Conservation (phyloP, 441 rosid genomes). For the Adansonia grandidieri region DNA sequence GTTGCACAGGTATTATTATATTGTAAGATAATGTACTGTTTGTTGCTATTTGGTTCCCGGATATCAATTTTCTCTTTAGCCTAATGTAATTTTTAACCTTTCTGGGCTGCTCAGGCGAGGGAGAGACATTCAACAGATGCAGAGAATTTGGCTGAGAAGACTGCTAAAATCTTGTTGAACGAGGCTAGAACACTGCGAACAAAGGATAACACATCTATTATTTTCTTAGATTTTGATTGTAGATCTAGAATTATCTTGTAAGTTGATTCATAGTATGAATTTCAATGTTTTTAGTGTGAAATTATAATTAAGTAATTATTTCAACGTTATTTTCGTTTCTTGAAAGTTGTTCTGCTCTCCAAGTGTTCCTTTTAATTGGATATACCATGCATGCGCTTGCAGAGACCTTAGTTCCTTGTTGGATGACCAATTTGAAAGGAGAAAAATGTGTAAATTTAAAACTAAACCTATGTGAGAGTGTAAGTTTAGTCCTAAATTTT, state of each 20-base stretch:
- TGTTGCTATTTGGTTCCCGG: background rate
- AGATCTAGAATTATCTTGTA: constrained; percentile 42
- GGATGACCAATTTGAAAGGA: too few relatives aligned
- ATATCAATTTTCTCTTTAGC: background rate
- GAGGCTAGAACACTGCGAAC: constrained; percentile 91
- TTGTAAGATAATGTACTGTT: constrained; percentile 12
- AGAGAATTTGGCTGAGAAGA: constrained; percentile 69
- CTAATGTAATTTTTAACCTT: background rate
- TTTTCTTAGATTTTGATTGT: constrained; percentile 75
- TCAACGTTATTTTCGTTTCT: background rate
- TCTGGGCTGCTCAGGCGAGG: constrained; percentile 47
- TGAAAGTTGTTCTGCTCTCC: too few relatives aligned
- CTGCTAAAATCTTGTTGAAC: constrained; percentile 68
- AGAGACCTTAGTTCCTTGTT: too few relatives aligned
- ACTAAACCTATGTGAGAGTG: too few relatives aligned
- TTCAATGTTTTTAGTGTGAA: constrained; percentile 29
- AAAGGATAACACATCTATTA: constrained; percentile 89
- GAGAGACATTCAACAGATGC: constrained; percentile 43
- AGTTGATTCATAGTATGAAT: constrained; percentile 43
- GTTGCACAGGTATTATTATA: constrained; percentile 60
- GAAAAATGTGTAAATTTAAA: too few relatives aligned
- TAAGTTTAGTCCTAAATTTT: too few relatives aligned
- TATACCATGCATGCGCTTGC: too few relatives aligned
- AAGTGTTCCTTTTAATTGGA: too few relatives aligned
- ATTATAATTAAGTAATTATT: constrained; percentile 8